These are phyloP conservation scores for Salix caprea DNA, from an alignment of 345 rosid species.

Conservation along the genomic window DNA sequence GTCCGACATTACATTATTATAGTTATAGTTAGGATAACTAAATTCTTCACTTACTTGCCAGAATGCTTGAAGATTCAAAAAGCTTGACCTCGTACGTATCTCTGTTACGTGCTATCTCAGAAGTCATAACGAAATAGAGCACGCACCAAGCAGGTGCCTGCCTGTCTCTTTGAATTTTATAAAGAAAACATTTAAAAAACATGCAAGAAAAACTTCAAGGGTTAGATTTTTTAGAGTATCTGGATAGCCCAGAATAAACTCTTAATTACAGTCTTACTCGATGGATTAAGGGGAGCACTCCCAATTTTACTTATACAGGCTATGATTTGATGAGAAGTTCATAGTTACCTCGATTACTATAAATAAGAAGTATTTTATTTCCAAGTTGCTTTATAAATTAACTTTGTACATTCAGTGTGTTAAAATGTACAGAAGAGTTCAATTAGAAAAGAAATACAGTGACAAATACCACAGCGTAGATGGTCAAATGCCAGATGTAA, in stretches of 20 bases:
- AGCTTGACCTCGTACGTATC: not conserved
- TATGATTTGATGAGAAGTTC: no score
- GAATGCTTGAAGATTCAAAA: not conserved
- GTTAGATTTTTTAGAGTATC: no score
- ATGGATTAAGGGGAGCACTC: no score
- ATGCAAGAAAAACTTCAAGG: not conserved
- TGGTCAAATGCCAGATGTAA: conserved; percentile 22
- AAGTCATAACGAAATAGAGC: not conserved
- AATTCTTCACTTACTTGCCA: not conserved
- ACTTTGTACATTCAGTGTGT: not conserved
- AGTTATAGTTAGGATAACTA: not conserved
- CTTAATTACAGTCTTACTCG: no score
- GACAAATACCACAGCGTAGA: not conserved
- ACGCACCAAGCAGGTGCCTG: not conserved
- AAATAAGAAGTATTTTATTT: not conserved
- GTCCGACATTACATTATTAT: no score
- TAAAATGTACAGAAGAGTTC: not conserved
- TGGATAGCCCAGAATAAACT: no score
- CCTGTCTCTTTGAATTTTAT: not conserved
- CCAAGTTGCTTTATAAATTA: not conserved
- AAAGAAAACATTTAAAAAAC: not conserved
- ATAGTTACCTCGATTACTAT: no score
- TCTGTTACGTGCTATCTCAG: not conserved
- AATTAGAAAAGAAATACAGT: not conserved
- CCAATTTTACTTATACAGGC: no score